Conservation (phyloP, 164 flowering plant genomes). For the Nymphaea thermarum region DNA sequence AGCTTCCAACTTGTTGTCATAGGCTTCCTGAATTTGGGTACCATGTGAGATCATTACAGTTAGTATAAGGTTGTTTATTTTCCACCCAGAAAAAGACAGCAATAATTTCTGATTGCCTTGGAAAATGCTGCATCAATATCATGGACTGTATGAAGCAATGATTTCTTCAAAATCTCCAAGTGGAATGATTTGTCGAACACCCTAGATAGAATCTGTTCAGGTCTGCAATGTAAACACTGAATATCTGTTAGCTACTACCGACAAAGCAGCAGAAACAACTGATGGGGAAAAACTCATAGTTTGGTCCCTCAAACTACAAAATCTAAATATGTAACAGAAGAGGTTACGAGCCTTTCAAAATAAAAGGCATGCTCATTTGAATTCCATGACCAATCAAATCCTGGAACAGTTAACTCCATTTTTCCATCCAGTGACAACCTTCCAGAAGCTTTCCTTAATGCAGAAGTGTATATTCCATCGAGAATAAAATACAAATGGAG, state of each 20-base stretch:
- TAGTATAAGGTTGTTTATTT: not conserved
- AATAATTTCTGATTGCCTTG: constrained; percentile 33
- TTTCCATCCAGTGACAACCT: constrained; percentile 30
- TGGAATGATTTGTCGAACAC: constrained; percentile 51
- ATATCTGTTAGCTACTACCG: not conserved
- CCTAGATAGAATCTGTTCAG: constrained; percentile 27
- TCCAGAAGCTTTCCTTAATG: constrained; percentile 33
- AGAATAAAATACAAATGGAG: constrained; percentile 81
- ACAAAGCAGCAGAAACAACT: not conserved
- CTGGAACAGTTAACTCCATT: constrained; percentile 20
- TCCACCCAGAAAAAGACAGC: not conserved
- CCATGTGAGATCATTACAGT: not conserved
- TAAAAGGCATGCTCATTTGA: constrained; percentile 18
- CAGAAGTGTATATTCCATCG: constrained; percentile 60
- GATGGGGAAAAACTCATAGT: not conserved
- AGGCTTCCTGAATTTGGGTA: constrained; percentile 63
- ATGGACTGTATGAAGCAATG: constrained; percentile 75
- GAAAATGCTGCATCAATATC: constrained; percentile 83
- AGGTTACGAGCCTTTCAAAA: constrained; percentile 31
- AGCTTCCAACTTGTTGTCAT: constrained; percentile 41
- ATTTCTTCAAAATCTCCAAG: constrained; percentile 80
- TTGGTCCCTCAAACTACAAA: too few species aligned
- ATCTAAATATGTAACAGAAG: not conserved
- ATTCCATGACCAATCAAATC: constrained; percentile 22
- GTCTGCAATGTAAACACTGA: constrained; percentile 23